A percentile compares a stretch with the other conserved stretches of the same genome.
Evolutionary conservation across 495 filamentous ascomycete species (phyloP).

Genomic region (Friedmanniomyces endolithicus): DNA sequence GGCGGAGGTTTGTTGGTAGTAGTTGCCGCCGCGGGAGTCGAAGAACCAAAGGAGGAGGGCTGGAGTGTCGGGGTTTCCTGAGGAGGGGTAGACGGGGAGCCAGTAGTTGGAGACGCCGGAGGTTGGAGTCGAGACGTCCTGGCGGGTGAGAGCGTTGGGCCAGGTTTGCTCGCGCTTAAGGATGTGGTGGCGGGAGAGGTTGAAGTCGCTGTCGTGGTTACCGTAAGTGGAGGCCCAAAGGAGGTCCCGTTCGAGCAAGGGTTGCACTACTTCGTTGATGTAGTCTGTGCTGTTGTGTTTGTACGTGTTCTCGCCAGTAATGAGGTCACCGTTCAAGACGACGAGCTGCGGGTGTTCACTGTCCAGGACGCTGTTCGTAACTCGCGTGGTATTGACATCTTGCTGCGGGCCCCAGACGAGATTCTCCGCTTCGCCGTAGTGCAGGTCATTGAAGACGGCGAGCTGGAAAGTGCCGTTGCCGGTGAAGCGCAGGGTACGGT

Average conservation of each 20-base stretch:
- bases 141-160: conserved; percentile 41
- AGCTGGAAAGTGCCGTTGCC: conserved; percentile 4
- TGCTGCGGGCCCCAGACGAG: conserved; percentile 43
- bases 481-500: background rate
- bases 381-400: conserved; percentile 45
- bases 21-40: conserved; percentile 51
- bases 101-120: conserved; percentile 63
- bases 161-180: conserved; percentile 43
- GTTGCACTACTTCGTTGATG: conserved; percentile 47
- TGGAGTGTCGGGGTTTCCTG: conserved; percentile 26
- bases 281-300: conserved; percentile 46
- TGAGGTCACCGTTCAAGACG: conserved; percentile 62
- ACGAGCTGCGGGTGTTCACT: conserved; percentile 46
- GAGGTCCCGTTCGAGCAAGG: conserved; percentile 40
- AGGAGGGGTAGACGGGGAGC: conserved; percentile 37
- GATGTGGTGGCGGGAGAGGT: conserved; percentile 43
- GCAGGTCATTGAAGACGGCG: conserved; percentile 50
- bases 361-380: conserved; percentile 51
- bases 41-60: conserved; percentile 63
- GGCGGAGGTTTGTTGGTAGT: conserved; percentile 33
- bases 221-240: conserved; percentile 62
- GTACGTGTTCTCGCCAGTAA: conserved; percentile 55
- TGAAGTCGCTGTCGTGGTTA: conserved; percentile 57
- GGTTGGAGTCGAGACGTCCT: conserved; percentile 32
- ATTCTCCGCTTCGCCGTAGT: conserved; percentile 51